Evolutionary conservation across 2,329 filamentous ascomycete genomes (phyloP).

Genomic region (Fusarium pseudograminearum): DNA sequence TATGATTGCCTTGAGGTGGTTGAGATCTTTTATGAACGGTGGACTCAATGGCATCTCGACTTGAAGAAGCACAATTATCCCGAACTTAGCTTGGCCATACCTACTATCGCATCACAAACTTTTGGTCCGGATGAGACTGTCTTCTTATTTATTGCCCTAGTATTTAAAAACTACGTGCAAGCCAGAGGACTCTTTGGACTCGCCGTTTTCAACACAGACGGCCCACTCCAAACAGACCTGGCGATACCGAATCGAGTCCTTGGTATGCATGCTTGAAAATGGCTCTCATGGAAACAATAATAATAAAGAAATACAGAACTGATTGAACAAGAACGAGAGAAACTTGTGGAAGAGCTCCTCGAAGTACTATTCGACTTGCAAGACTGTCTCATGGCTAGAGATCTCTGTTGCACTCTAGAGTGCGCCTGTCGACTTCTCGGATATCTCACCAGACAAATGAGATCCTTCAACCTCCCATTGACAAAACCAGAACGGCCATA

Average conservation of each 20-base stretch:
- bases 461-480: not conserved
- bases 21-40: not conserved
- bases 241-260: not conserved
- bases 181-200: not conserved
- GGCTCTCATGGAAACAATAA: not conserved
- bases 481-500: not conserved
- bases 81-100: not conserved
- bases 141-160: not conserved
- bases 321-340: not conserved
- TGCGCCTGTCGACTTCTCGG: not conserved
- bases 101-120: not conserved
- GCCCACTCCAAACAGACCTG: not conserved
- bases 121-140: not conserved
- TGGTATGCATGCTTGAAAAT: not conserved
- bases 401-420: not conserved
- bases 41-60: not conserved
- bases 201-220: not conserved
- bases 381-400: not conserved
- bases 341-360: not conserved
- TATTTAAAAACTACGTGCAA: not conserved
- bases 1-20: constrained; percentile 3
- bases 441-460: not conserved
- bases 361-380: not conserved
- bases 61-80: not conserved
- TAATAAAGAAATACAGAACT: not conserved